phyloP scores from a whole-genome alignment of 225 moss, liverwort and hornwort species.

The Pseudoscleropodium purum region DNA sequence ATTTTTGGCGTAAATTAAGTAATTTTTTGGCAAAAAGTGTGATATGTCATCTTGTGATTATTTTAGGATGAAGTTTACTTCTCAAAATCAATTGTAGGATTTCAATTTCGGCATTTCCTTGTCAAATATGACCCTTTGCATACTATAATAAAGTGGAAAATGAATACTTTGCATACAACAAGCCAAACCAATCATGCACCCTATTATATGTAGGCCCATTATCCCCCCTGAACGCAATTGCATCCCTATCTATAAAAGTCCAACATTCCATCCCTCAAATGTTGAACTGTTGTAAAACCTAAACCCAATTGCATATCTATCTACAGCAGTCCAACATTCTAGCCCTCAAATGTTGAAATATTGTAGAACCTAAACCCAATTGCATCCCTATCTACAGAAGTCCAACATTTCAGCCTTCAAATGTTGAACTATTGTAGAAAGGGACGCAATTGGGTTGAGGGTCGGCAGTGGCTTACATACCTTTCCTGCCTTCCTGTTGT shows the following conservation, averaged over 20 bases:
- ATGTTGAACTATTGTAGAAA: background rate
- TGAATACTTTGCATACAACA: accelerated
- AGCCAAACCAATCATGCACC: background rate
- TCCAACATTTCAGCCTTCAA: background rate
- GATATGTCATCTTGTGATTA: accelerated
- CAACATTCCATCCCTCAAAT: no score
- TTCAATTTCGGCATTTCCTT: background rate
- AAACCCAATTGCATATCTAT: background rate
- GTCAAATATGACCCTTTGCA: no score
- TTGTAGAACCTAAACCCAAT: no score
- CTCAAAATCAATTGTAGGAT: background rate
- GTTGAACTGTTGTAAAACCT: no score
- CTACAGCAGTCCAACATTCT: accelerated
- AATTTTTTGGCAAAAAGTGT: background rate
- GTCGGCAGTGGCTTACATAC: background rate
- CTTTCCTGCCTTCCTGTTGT: background rate
- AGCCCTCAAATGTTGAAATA: background rate
- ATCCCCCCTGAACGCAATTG: background rate
- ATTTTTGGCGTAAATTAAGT: background rate
- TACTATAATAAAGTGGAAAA: background rate
- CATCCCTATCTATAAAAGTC: no score
- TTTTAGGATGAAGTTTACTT: accelerated
- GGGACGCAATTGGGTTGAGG: background rate
- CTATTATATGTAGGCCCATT: background rate
- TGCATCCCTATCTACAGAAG: accelerated